Evolutionary conservation across 2,329 filamentous ascomycete genomes (phyloP).

Genomic region (Chrysoporthe deuterocubensis): DNA sequence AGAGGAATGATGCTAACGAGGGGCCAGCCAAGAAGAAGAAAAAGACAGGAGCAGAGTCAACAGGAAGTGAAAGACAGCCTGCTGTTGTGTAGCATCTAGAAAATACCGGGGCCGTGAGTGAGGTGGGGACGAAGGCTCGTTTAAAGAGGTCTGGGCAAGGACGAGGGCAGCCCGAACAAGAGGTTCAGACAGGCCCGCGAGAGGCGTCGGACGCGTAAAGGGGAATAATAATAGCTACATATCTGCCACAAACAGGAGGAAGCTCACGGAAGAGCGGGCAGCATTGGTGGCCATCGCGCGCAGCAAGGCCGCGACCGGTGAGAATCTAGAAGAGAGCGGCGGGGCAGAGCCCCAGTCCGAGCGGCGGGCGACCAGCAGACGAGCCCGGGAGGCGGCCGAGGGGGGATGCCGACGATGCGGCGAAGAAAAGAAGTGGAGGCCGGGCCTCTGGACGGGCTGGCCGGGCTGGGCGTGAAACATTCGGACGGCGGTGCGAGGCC

Average conservation of each 20-base stretch:
- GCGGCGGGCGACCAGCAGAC: not conserved
- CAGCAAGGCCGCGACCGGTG: slow-evolving; percentile 10
- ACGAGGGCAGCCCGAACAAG: not conserved
- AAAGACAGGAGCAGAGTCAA: not conserved
- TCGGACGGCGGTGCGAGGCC: not conserved
- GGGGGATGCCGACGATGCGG: not conserved
- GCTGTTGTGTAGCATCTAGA: slow-evolving; percentile 9
- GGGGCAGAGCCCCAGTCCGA: no score
- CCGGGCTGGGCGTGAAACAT: slow-evolving; percentile 8
- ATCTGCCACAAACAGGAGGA: not conserved
- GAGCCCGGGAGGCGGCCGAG: not conserved
- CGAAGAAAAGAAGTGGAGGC: not conserved
- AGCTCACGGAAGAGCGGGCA: slow-evolving; percentile 16
- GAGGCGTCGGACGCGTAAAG: not conserved
- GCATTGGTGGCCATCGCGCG: not conserved
- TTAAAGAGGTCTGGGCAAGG: slow-evolving; percentile 15
- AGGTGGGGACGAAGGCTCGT: slow-evolving; percentile 11
- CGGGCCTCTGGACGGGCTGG: slow-evolving; percentile 11
- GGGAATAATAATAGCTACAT: slow-evolving; percentile 15
- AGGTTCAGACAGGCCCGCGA: not conserved
- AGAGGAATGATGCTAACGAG: not conserved
- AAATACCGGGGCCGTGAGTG: not conserved
- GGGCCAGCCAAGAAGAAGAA: not conserved
- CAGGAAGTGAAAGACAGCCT: slow-evolving; percentile 11
- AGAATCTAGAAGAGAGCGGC: not conserved